Percentiles rank a stretch among this genome's conserved stretches.
phyloP scores from a whole-genome alignment of 176 grass and related monocot species.

The Panicum miliaceum region DNA sequence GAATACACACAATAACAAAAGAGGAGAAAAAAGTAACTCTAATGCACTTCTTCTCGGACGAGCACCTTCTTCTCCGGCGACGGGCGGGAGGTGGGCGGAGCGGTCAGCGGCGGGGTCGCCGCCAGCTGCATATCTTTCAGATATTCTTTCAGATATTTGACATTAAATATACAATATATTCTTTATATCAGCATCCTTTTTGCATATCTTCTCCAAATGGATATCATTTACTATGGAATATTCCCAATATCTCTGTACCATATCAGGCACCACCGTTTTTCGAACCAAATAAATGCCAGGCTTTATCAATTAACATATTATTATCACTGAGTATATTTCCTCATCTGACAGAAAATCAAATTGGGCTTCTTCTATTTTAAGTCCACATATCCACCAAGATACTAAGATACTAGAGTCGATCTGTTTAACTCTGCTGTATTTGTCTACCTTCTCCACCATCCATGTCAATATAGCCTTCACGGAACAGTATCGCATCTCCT shows the following conservation, averaged over 20 bases:
- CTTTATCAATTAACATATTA: conserved; percentile 17
- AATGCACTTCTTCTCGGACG: too few relatives aligned
- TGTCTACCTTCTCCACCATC: background rate
- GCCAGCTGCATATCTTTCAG: too few relatives aligned
- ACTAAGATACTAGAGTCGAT: background rate
- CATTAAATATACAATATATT: background rate
- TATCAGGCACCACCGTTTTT: background rate
- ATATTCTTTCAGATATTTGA: background rate
- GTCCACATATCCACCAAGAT: background rate
- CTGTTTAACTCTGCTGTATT: background rate
- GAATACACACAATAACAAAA: too few relatives aligned
- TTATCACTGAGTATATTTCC: background rate
- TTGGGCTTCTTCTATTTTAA: background rate
- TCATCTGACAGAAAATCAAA: background rate
- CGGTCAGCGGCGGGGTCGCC: too few relatives aligned
- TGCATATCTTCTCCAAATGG: background rate
- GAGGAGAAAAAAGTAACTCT: too few relatives aligned
- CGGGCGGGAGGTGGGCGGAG: too few relatives aligned
- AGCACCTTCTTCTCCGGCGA: too few relatives aligned
- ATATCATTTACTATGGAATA: conserved; percentile 24
- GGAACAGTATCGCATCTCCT: background rate
- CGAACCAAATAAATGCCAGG: background rate
- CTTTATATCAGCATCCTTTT: background rate
- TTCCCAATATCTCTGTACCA: background rate
- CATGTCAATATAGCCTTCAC: background rate